phyloP scores from a whole-genome alignment of 2,329 filamentous ascomycete genomes.

The Xylaria multiplex region DNA sequence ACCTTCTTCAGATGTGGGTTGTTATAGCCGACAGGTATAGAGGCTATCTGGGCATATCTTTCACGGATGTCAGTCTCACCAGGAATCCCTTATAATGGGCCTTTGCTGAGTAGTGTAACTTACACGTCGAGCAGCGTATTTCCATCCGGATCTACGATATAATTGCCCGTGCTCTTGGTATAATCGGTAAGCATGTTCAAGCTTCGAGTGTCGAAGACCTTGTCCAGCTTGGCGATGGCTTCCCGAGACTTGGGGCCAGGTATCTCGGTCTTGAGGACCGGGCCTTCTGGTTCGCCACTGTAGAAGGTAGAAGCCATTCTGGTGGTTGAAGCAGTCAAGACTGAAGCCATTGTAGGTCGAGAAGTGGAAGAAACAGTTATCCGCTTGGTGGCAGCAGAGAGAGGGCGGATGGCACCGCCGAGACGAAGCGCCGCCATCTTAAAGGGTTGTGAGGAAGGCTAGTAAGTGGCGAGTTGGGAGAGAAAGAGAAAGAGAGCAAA shows the following conservation, averaged over 20 bases:
- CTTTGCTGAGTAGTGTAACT: constrained; percentile 45
- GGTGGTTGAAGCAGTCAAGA: constrained; percentile 34
- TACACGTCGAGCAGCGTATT: constrained; percentile 79
- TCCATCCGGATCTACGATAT: constrained; percentile 77
- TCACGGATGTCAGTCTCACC: constrained; percentile 32
- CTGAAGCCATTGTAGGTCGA: constrained; percentile 33
- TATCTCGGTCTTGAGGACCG: constrained; percentile 68
- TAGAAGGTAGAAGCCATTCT: constrained; percentile 48
- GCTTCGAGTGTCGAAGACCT: constrained; percentile 86
- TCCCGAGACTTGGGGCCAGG: constrained; percentile 80
- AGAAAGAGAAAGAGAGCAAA: background rate
- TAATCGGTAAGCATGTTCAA: constrained; percentile 86
- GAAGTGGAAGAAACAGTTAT: constrained; percentile 31
- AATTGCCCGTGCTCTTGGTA: constrained; percentile 80
- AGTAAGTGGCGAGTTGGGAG: background rate
- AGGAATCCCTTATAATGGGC: background rate
- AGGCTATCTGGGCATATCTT: constrained; percentile 90
- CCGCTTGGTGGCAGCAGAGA: constrained; percentile 39
- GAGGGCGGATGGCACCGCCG: constrained; percentile 43
- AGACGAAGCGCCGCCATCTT: constrained; percentile 47
- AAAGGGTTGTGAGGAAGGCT: constrained; percentile 1
- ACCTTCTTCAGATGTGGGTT: constrained; percentile 78
- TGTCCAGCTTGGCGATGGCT: constrained; percentile 74
- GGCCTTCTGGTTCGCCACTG: constrained; percentile 61
- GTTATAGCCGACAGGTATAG: constrained; percentile 92